Base-by-base conservation (phyloP, 352 stramenopile species). In the Pythium periplocum region DNA sequence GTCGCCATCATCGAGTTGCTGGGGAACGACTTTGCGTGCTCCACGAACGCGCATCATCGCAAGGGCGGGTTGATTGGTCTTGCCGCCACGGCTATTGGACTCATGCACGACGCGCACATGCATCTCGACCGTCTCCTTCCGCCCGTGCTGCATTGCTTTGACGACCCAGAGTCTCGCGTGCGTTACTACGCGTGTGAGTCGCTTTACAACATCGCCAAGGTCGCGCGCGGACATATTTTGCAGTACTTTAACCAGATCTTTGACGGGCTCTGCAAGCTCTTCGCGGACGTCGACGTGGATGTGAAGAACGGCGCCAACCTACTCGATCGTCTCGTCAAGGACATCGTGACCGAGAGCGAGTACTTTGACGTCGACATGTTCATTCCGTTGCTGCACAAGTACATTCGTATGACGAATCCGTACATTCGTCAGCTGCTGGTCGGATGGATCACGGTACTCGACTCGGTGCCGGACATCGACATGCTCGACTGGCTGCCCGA, bases 211-310 rank as follows among this genome's bases (percentile, higher is more conserved):
- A 99, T 99, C 67, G 96, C 96, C 39, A 99, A 99, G 69, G 88
- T 97, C 46, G 95, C 96, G 6, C 73, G 97, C 10, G 86, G 90
- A 11, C 78, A 92, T 50, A 98, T 99, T 38, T 69, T 99, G 37
- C 68, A 83, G 53, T 99, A 99, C 69, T 99, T 99, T 64, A 99
- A 99, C 76, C 90, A 98, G 69, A 99, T 99, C 59, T 99, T 99
- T 64, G 97, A 99, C 64, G 97, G 97, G 0, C 66, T 93, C 26
- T 93, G 83, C 68, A 90, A 93, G 71, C 73, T 99, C 3, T 99
- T 98, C 71, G 96, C 96, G 0, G 97, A 99, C 68, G 96, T 99
- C 4, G 96, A 99, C 64, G 90, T 99, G 3, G 97, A 99, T 73
- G 98, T 99, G 6, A 99, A 99, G 73, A 99, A 99, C 69, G 85